Evolutionary conservation across 306 rosid genomes (phyloP).

Genomic region (Albizia julibrissin): DNA sequence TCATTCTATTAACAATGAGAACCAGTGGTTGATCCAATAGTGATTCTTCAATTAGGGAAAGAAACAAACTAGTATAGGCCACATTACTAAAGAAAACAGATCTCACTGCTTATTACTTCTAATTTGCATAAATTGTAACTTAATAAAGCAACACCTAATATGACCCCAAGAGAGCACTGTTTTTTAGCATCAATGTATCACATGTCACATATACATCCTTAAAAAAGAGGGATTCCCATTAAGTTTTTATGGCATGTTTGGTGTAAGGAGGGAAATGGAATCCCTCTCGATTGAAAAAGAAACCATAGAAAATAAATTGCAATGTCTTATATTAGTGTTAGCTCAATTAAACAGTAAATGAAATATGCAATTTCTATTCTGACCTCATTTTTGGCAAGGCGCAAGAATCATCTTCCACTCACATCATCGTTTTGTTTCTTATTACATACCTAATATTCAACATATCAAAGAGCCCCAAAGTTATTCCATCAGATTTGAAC

Average conservation of each 20-base stretch:
- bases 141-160: neutral
- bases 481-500: neutral
- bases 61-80: neutral
- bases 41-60: neutral
- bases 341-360: neutral
- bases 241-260: neutral
- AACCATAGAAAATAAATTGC: neutral
- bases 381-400: neutral
- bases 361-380: neutral
- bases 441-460: neutral
- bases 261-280: neutral
- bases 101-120: neutral
- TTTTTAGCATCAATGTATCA: neutral
- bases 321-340: neutral
- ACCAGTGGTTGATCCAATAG: neutral
- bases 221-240: neutral
- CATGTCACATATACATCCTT: neutral
- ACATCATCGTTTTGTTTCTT: neutral
- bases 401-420: neutral
- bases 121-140: neutral
- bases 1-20: neutral
- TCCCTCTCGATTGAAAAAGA: neutral
- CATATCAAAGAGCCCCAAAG: neutral
- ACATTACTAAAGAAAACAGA: neutral
- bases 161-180: neutral